phyloP scores from a whole-genome alignment of 2,329 filamentous ascomycete genomes.

The Dendryphion nanum region DNA sequence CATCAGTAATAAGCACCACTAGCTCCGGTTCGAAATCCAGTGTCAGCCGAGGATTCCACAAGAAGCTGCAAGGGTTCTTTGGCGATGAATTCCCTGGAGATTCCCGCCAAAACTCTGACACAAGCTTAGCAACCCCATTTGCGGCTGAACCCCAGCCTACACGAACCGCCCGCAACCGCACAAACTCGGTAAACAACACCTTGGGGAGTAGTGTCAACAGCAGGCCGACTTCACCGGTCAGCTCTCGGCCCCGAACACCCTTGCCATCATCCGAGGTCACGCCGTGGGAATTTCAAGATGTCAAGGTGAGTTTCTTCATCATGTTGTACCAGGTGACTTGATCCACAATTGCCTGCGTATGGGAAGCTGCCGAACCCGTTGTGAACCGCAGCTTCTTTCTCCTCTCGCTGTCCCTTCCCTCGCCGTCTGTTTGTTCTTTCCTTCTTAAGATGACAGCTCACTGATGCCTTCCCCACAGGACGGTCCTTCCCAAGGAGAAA shows the following conservation, averaged over 20 bases:
- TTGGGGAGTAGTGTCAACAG: constrained; percentile 48
- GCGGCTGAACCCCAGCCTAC: constrained; percentile 57
- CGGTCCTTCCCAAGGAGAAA: constrained; percentile 30
- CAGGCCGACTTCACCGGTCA: constrained; percentile 67
- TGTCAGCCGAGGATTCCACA: constrained; percentile 66
- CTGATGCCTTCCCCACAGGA: constrained; percentile 11
- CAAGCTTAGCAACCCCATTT: constrained; percentile 57
- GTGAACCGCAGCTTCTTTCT: not conserved
- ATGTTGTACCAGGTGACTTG: too few relatives aligned
- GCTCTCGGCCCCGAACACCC: constrained; percentile 79
- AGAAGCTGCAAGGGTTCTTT: constrained; percentile 88
- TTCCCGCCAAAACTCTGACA: constrained; percentile 66
- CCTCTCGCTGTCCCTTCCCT: not conserved
- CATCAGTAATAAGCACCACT: constrained; percentile 83
- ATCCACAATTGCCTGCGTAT: not conserved
- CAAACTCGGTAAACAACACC: constrained; percentile 75
- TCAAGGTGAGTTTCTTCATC: constrained; percentile 67
- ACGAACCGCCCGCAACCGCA: constrained; percentile 70
- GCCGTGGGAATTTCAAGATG: constrained; percentile 93
- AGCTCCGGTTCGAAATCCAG: constrained; percentile 78
- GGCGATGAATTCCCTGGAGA: constrained; percentile 80
- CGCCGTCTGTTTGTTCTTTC: too few relatives aligned
- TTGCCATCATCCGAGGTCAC: constrained; percentile 89
- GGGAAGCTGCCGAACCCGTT: too few relatives aligned
- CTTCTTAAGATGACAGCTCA: too few relatives aligned